phyloP scores from a whole-genome alignment of 371 early-diverging fungal species.

The Dichotomocladium elegans region DNA sequence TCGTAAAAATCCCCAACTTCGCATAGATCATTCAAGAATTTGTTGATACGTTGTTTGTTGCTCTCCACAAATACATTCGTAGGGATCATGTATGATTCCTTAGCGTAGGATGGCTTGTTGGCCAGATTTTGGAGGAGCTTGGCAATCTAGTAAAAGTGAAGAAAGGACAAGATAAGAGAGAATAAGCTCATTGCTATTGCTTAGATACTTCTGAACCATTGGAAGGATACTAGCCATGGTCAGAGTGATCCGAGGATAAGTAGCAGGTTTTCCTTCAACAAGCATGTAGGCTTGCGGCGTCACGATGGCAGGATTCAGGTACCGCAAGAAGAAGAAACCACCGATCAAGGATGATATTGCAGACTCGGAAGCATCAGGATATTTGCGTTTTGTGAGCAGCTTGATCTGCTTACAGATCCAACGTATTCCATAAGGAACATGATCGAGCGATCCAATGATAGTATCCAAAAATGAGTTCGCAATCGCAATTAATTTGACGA shows the following conservation, averaged over 20 bases:
- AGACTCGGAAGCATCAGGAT: constrained; percentile 82
- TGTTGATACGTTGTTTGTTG: constrained; percentile 76
- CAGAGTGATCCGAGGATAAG: constrained; percentile 76
- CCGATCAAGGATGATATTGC: constrained; percentile 90
- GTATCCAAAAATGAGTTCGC: constrained; percentile 76
- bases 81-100: constrained; percentile 86
- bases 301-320: constrained; percentile 92
- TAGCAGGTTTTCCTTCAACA: constrained; percentile 73
- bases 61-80: constrained; percentile 81
- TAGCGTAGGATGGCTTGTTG: constrained; percentile 88
- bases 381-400: constrained; percentile 81
- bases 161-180: too few species aligned
- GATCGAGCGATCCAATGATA: constrained; percentile 75
- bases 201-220: not conserved
- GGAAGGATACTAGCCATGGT: constrained; percentile 52
- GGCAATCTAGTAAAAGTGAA: constrained; percentile 59
- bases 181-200: not conserved
- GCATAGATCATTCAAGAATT: constrained; percentile 83
- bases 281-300: constrained; percentile 91
- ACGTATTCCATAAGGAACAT: constrained; percentile 89
- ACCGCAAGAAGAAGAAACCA: constrained; percentile 91
- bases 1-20: constrained; percentile 94
- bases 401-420: constrained; percentile 96
- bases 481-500: constrained; percentile 75
- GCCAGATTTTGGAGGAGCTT: constrained; percentile 91